Percentiles rank a stretch among this genome's conserved stretches.
Conservation (phyloP, 176 grass and related monocot genomes). For the Carex pumila region DNA sequence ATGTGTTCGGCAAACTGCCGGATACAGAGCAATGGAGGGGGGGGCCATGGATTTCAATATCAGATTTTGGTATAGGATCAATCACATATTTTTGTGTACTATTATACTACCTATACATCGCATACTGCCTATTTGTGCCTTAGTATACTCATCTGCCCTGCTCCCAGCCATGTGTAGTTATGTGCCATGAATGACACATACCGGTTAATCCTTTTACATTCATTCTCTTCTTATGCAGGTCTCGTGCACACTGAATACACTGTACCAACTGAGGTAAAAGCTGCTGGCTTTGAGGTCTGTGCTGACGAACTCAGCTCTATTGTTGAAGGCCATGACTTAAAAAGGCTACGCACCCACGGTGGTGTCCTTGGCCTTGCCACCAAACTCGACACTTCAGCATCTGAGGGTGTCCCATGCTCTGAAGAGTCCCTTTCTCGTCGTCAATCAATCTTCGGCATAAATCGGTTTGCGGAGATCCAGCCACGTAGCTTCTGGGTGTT, state of each 20-base stretch:
- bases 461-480: slow-evolving; percentile 65
- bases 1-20: not conserved
- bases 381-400: slow-evolving; percentile 63
- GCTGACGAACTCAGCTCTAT: slow-evolving; percentile 72
- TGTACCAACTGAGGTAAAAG: slow-evolving; percentile 54
- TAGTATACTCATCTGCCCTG: not conserved
- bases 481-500: slow-evolving; percentile 78
- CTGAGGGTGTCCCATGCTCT: slow-evolving; percentile 38
- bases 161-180: not conserved
- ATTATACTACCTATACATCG: not conserved
- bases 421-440: slow-evolving; percentile 22
- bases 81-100: slow-evolving; percentile 4
- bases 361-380: slow-evolving; percentile 37
- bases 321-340: slow-evolving; percentile 82
- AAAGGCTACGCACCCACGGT: slow-evolving; percentile 61
- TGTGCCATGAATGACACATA: not conserved
- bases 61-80: not conserved
- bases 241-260: slow-evolving; percentile 53
- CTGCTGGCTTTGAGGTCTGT: slow-evolving; percentile 66
- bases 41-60: not conserved
- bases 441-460: slow-evolving; percentile 58
- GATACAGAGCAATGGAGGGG: not conserved
- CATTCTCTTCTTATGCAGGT: slow-evolving; percentile 30
- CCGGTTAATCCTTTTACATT: not conserved
- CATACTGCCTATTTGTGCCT: not conserved